These are phyloP conservation scores for Nicotiana tomentosiformis DNA, from an alignment of 257 asterid species.

Conservation along the genomic window DNA sequence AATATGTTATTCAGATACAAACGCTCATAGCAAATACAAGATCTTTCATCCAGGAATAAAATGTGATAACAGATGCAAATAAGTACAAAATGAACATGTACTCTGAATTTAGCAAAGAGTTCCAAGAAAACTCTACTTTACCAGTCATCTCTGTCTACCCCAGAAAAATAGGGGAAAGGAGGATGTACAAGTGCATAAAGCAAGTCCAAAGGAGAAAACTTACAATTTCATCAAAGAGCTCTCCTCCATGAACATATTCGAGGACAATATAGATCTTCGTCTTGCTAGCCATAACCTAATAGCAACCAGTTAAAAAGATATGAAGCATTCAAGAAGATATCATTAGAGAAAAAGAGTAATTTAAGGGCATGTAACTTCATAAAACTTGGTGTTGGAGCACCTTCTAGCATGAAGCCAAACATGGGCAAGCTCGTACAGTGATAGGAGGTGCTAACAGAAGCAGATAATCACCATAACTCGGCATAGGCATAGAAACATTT, in stretches of 20 bases:
- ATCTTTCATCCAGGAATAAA: not conserved
- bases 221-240: slow-evolving; percentile 84
- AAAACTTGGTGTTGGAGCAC: not conserved
- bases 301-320: not conserved
- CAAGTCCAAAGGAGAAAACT: slow-evolving; percentile 14
- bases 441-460: not conserved
- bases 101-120: not conserved
- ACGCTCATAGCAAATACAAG: not conserved
- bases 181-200: not conserved
- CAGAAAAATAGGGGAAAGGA: not conserved
- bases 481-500: not conserved
- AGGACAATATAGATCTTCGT: slow-evolving; percentile 75
- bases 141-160: not conserved
- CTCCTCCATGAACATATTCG: slow-evolving; percentile 77
- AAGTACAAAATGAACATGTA: not conserved
- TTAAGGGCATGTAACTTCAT: not conserved
- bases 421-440: not conserved
- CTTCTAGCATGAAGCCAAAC: not conserved
- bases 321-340: not conserved
- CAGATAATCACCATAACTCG: not conserved
- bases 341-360: not conserved
- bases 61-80: not conserved
- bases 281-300: slow-evolving; percentile 79
- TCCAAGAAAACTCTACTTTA: not conserved
- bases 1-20: not conserved